Evolutionary conservation across 2,329 filamentous ascomycete genomes (phyloP), one percentile per base, ranked within the genome.

Genomic region (Periglandula ipomoeae): DNA sequence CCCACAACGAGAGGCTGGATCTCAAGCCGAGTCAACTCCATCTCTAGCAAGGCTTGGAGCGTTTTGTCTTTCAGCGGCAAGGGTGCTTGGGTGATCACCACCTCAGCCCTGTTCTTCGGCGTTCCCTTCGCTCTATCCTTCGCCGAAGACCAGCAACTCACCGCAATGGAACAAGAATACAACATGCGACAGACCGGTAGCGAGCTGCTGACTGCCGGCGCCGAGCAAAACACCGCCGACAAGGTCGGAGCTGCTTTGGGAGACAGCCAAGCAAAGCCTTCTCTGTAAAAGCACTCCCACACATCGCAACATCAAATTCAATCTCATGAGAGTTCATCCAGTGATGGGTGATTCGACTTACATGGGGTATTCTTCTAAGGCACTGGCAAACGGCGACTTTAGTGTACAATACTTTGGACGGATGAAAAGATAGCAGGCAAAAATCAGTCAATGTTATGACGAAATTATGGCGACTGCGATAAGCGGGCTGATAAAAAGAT

Each of bases 101-200:
- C 90, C 55, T 90, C 85, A 53, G 89, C 88, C 52, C 79, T 98
- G 63, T 74, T 98, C 65, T 72, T 97, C 55, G 90, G 89, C 59
- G 89, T 97, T 46, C 93, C 93, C 49, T 97, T 89, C 76, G 90
- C 89, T 51, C 75, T 98, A 58, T 91, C 89, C 50, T 91, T 89
- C 65, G 84, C 86, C 55, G 93, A 98, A 76, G 93, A 98, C 75
- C 89, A 96, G 77, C 88, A 95, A 75, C 82, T 95, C 66, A 77
- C 91, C 56, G 91, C 95, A 75, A 94, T 96, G 89, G 93, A 98
- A 81, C 83, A 89, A 69, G 91, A 96, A 74, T 89, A 90, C 80
- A 84, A 86, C 69, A 93, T 95, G 88, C 86, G 93, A 68, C 88
- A 95, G 79, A 81, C 86, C 62, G 89, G 89, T 55, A 84, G 86